Conservation (phyloP, 192 early-diverging fungal genomes). For the Rhizoclosmatium sp. region DNA sequence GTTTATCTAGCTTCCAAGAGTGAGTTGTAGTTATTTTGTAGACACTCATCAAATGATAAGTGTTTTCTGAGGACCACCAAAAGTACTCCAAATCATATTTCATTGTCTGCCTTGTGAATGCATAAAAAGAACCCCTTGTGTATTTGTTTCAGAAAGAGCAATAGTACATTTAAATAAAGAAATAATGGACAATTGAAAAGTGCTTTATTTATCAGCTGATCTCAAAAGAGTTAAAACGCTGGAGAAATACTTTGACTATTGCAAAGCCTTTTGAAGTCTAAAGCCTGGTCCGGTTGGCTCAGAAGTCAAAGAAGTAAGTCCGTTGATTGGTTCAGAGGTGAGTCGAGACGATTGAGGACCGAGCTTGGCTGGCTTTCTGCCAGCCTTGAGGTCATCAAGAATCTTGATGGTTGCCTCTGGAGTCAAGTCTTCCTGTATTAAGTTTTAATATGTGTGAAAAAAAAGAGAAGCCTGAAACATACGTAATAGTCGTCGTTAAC, state of each 20-base stretch:
- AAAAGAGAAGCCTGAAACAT: constrained; percentile 39
- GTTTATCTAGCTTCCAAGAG: too few species aligned
- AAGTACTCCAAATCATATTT: too few species aligned
- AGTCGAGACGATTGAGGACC: constrained; percentile 88
- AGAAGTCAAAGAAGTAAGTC: constrained; percentile 82
- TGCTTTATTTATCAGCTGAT: too few species aligned
- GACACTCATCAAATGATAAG: too few species aligned
- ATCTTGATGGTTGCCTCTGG: constrained; percentile 88
- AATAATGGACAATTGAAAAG: too few species aligned
- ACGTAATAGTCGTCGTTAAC: constrained; percentile 98
- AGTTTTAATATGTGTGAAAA: constrained; percentile 16
- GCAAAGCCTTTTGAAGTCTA: constrained; percentile 60
- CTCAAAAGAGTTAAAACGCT: too few species aligned
- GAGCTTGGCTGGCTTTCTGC: constrained; percentile 70
- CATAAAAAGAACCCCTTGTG: too few species aligned
- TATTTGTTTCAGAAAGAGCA: too few species aligned
- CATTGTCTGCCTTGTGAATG: too few species aligned
- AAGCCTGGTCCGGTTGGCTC: constrained; percentile 95
- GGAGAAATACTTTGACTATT: not conserved
- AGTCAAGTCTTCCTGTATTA: constrained; percentile 89
- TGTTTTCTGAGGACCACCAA: too few species aligned
- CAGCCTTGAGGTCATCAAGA: constrained; percentile 84
- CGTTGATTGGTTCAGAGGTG: constrained; percentile 86
- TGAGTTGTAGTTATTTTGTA: too few species aligned
- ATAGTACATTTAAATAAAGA: too few species aligned